Evolutionary conservation across 495 filamentous ascomycete species (phyloP), one percentile per base, ranked within the genome.

Genomic region (Amphirosellinia nigrospora): DNA sequence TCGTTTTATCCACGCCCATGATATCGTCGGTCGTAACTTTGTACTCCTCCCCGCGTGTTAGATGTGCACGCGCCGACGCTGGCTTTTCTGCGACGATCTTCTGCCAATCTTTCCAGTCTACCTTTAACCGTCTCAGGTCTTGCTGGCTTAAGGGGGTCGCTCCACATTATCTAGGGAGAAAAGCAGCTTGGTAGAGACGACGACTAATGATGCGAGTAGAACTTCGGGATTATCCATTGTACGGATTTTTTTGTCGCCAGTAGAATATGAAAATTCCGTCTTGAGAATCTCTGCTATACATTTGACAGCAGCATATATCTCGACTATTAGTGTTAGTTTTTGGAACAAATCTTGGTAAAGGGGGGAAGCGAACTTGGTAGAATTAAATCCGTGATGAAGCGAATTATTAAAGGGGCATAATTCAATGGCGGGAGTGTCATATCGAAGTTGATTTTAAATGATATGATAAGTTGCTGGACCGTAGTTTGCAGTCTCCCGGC

Each of bases 51-150:
- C 76, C 76, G 26, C 61, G 72, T 38, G 30, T 6, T 26, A 78
- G 21, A 32, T 59, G 41, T 11, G 45, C 34, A 13, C 48, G 28
- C 39, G 58, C 30, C 8, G 71, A 36, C 15, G 52, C 45, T 28
- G 64, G 70, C 60, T 82, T 71, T 4, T 79, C 70, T 8, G 75
- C 73, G 65, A 91, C 89, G 32, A 85, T 83, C 19, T 80, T 74
- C 48, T 82, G 80, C 94, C 96, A 99, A 16, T 79, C 74, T 2
- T 79, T 64, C 94, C 94, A 97, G 77, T 95, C 82, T 38, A 97
- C 82, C 32, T 79, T 79, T 30, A 90, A 77, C 3, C 83, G 81
- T 19, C 89, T 85, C 7, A 90, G 89, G 68, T 96, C 93, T 13
- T 83, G 77, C 3, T 78, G 64, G 21, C 83, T 84, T 11, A 75